Evolutionary conservation across 1,284 basidiomycete genomes (phyloP), one percentile per base, ranked within the genome.

Genomic region (Leccinum insigne): DNA sequence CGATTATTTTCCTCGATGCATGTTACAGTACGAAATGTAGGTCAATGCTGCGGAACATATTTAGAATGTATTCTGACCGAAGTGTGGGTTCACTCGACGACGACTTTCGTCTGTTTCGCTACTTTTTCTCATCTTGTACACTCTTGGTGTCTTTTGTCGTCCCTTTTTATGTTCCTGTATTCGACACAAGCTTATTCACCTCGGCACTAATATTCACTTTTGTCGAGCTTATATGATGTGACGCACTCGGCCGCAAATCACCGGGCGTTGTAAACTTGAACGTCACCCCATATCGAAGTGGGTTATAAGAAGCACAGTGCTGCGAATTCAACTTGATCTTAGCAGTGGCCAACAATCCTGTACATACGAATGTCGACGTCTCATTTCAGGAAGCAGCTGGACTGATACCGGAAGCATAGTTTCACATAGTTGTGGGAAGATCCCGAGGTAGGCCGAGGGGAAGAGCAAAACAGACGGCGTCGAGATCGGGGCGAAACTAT

Each of bases 11-110:
- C 23, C 38, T 69, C 60, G 49, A 35, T 38, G 16, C 18, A 69
- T 63, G 67, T 70, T 67, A 14, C 71, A 93, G 92, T 94, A 96
- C 74, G 94, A 96, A 83, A 96, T 96, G 94, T 93, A 93, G 5
- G 93, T 96, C 69, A 95, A 95, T 77, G 93, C 94, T 65, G 92
- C 93, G 44, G 93, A 95, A 75, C 86, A 94, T 67, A 93, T 94
- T 71, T 94, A 82, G 62, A 63, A 47, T 58, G 63, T 63, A 60
- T 62, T 42, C 52, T 61, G 14, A 42, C 16, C 40, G n/a, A 26
- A 54, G 49, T 47, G 57, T 47, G 47, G 18, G 18, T 21, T 47
- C 18, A 49, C 2, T 18, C n/a, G 63, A 21, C 49, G 56, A 18
- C 2, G 18, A 5, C 56, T 63, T 66, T 44, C 56, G 60, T 44